Base-by-base conservation (phyloP, 2,329 filamentous ascomycete genomes). In the Colletotrichum cereale region DNA sequence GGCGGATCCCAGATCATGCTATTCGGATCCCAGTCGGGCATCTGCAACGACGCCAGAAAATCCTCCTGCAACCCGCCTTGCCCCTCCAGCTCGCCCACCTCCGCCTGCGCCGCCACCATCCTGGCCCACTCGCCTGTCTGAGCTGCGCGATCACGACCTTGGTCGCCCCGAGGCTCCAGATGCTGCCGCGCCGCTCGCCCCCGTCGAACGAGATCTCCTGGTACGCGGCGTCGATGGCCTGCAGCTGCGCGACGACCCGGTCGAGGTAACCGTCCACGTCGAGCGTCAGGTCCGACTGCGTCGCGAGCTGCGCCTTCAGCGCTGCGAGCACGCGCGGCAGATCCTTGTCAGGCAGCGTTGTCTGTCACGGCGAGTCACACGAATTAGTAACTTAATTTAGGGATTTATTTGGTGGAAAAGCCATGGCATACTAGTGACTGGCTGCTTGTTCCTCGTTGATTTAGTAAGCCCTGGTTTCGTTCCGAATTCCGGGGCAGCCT, bases 71-170 rank as follows among this genome's bases (percentile, higher is more conserved):
- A 58, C 18, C 58, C 64, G 18, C 62, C 11, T 4, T 53, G 64
- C 0, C 21, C 18, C 26, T 36, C 44, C n/a, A 40, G 36, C 18
- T 42, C 34, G 0, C 31, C 18, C 24, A 31, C 61, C 36, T 40
- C 36, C 11, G 36, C 18, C 48, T 63, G 55, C 18, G 42, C 47
- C 0, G 83, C 80, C 0, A 86, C 81, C 0, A 85, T 79, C 60
- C 87, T 85, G 0, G 84, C 81, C 83, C 84, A 87, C 21, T 79
- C 62, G 85, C 84, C 0, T 88, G 73, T 71, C 86, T 87, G 3
- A 82, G 78, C 8, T 82, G 82, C 0, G 84, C 84, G 42, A 87
- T 83, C 26, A 82, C 80, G 0, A 88, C 77, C 55, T 87, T 87
- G 47, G 83, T 80, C 0, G 85, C 83, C 0, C 83, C 84, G 73